Percentiles rank a stretch among this genome's conserved stretches.
These are phyloP conservation scores for Pleurotus salmoneostramineus DNA, from an alignment of 768 basidiomycete species.

Conservation along the genomic window DNA sequence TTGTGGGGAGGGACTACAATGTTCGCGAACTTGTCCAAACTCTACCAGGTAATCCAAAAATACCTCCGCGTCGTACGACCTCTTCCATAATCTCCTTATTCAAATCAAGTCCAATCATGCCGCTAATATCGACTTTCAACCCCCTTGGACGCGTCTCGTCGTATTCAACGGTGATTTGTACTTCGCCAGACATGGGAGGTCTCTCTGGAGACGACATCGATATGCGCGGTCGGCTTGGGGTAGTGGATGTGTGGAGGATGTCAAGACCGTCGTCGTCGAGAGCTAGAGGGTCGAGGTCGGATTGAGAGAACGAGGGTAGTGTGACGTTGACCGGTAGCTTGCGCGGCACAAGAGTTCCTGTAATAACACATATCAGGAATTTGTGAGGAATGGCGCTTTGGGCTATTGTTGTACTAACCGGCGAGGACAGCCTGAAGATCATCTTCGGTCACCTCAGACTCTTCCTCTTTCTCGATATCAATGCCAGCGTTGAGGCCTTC, in stretches of 20 bases:
- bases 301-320: constrained; percentile 46
- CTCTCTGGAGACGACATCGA: constrained; percentile 66
- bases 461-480: constrained; percentile 21
- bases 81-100: constrained; percentile 62
- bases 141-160: constrained; percentile 55
- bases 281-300: constrained; percentile 36
- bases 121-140: constrained; percentile 51
- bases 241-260: constrained; percentile 20
- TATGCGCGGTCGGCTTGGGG: constrained; percentile 46
- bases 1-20: neutral
- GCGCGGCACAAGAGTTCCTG: constrained; percentile 51
- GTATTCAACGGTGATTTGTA: constrained; percentile 61
- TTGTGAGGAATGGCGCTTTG: no score
- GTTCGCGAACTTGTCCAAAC: constrained; percentile 45
- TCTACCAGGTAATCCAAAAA: constrained; percentile 64
- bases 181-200: constrained; percentile 57
- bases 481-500: constrained; percentile 36
- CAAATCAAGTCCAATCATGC: constrained; percentile 54
- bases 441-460: constrained; percentile 40
- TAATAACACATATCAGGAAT: no score
- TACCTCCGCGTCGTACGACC: constrained; percentile 66
- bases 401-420: constrained; percentile 47
- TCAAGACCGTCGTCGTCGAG: constrained; percentile 25
- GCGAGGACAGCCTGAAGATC: constrained; percentile 63
- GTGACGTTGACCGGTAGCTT: constrained; percentile 74